Evolutionary conservation across 768 basidiomycete genomes (phyloP), one percentile per base, ranked within the genome.

Genomic region (Naganishia onofrii): DNA sequence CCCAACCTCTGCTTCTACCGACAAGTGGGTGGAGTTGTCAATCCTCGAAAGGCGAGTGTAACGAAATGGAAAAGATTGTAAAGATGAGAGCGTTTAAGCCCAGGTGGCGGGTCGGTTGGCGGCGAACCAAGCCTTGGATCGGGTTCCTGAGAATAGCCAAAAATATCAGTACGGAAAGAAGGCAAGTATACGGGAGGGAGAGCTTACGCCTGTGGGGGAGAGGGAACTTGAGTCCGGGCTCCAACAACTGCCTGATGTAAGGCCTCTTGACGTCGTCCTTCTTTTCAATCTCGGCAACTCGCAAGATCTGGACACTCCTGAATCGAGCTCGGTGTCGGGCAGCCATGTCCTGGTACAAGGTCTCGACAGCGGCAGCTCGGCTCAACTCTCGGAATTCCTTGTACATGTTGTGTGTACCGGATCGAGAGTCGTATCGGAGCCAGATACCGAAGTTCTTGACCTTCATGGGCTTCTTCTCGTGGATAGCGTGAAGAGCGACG

Each of bases 361-460:
- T 86, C 86, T 91, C 93, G 81, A 98, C 96, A 69, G 96, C 95
- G 81, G 92, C 94, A 71, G 92, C 89, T 74, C 96, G 89, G 76
- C 86, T 86, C 76, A 99, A 89, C 78, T 98, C 95, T 80, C 93
- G 92, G 90, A 92, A 97, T 74, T 80, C 79, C 73, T 80, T 80
- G 76, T 79, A 78, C 79, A 80, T 79, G 88, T 99, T 99, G 89
- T 98, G 96, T 55, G 96, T 99, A 73, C 96, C 96, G 64, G 94
- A 96, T 77, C 95, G 93, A 67, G 95, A 98, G 84, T 99, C 96
- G 84, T 99, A 99, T 77, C 95, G 91, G 82, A 99, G 84, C 96
- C 96, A 98, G 84, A 99, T 91, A 75, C 96, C 96, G 81, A 99
- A 97, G 89, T 96, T 98, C 88, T 99, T 98, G 83, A 97, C 90